Percentiles rank a stretch among this genome's conserved stretches.
phyloP scores from a whole-genome alignment of 306 rosid genomes.

The Prunus fruticosa region DNA sequence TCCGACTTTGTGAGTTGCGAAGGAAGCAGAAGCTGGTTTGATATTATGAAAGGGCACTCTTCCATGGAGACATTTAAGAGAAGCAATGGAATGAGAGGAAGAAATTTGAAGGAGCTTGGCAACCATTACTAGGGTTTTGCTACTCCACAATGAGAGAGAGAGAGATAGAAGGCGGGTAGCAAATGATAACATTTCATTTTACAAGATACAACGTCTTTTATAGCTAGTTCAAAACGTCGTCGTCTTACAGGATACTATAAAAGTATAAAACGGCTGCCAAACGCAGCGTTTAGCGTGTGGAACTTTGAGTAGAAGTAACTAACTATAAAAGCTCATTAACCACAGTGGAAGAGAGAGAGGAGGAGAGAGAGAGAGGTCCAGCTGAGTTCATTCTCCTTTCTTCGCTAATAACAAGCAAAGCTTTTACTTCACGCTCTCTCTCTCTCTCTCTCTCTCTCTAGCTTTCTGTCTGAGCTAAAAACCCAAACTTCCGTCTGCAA shows the following conservation, averaged over 20 bases:
- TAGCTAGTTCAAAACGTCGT: not conserved
- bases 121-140: conserved; percentile 16
- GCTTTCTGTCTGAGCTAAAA: not conserved
- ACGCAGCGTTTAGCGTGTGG: not conserved
- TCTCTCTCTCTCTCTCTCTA: not conserved
- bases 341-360: not conserved
- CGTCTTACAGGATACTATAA: not conserved
- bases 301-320: not conserved
- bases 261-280: not conserved
- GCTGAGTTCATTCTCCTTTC: not conserved
- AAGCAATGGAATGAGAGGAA: conserved; percentile 21
- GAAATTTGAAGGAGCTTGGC: conserved; percentile 19
- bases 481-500: conserved; percentile 4
- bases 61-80: conserved; percentile 27
- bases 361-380: not conserved
- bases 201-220: not conserved
- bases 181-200: not conserved
- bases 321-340: not conserved
- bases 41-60: not conserved
- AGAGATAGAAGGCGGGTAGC: not conserved
- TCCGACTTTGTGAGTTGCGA: not conserved
- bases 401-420: not conserved
- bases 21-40: conserved; percentile 8
- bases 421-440: conserved; percentile 22
- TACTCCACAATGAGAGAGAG: not conserved